Conservation (phyloP, 345 rosid species). For the Rhizophora apiculata region DNA sequence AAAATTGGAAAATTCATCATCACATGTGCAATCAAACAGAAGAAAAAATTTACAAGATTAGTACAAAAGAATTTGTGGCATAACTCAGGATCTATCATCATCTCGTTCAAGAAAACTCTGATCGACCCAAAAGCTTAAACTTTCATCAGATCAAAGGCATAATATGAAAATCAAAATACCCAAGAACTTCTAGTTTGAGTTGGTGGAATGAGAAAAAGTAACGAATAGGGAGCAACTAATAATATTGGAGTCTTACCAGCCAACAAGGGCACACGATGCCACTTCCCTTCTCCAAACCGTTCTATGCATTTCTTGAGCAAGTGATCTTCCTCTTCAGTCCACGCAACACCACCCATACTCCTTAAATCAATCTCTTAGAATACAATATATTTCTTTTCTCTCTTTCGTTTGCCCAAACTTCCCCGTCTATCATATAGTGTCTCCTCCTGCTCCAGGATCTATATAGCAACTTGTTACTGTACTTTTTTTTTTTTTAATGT, state of each 20-base stretch:
- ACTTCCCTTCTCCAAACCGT: constrained; percentile 45
- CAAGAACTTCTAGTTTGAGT: not conserved
- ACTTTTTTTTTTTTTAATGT: not conserved
- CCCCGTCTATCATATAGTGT: not conserved
- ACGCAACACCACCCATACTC: constrained; percentile 38
- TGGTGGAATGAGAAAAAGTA: not conserved
- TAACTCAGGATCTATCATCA: too few relatives aligned
- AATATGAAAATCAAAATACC: not conserved
- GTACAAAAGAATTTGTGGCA: too few relatives aligned
- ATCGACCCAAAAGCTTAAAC: too few relatives aligned
- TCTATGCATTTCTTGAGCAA: constrained; percentile 43
- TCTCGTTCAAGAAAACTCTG: too few relatives aligned
- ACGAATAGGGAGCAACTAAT: not conserved
- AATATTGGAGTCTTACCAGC: constrained; percentile 27
- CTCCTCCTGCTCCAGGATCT: not conserved
- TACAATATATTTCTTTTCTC: not conserved
- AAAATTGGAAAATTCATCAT: too few relatives aligned
- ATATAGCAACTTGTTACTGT: not conserved
- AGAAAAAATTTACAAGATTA: too few relatives aligned
- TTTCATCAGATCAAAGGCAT: too few relatives aligned
- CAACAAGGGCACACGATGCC: constrained; percentile 40
- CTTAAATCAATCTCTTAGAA: not conserved
- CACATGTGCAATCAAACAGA: too few relatives aligned
- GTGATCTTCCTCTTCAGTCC: constrained; percentile 51
- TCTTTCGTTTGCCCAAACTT: not conserved